Percentiles rank a stretch among this genome's conserved stretches.
phyloP scores from a whole-genome alignment of 768 basidiomycete species.

The Amanita molliuscula region DNA sequence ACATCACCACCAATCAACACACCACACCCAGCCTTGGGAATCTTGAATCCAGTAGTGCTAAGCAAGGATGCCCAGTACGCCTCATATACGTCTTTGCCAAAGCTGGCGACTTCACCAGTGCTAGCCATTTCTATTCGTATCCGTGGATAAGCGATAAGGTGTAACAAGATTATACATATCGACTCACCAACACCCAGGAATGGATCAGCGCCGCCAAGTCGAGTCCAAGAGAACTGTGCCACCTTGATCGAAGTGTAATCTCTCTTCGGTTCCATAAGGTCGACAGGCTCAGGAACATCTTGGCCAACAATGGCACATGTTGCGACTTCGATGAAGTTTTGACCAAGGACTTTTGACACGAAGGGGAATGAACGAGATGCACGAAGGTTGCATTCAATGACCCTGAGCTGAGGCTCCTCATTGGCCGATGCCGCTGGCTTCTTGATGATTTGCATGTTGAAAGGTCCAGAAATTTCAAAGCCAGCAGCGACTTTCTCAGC shows the following conservation, averaged over 20 bases:
- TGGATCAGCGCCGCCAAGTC: constrained; percentile 90
- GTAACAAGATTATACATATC: neutral
- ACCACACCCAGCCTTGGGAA: constrained; percentile 76
- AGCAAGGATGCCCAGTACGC: constrained; percentile 95
- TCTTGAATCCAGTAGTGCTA: constrained; percentile 92
- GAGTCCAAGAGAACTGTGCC: constrained; percentile 97
- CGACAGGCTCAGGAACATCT: constrained; percentile 83
- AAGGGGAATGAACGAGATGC: constrained; percentile 99
- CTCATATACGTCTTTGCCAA: constrained; percentile 88
- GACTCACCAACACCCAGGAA: constrained; percentile 87
- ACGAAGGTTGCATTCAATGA: constrained; percentile 97
- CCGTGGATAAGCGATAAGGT: neutral
- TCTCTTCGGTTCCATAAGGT: constrained; percentile 81
- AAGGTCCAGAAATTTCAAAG: constrained; percentile 95
- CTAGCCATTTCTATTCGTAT: constrained; percentile 80
- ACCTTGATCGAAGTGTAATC: constrained; percentile 97
- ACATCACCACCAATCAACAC: constrained; percentile 91
- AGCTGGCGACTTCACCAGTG: constrained; percentile 95
- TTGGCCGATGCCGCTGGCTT: constrained; percentile 41
- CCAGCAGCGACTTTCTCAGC: constrained; percentile 92
- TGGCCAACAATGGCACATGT: constrained; percentile 79
- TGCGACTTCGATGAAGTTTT: constrained; percentile 95
- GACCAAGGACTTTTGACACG: constrained; percentile 95
- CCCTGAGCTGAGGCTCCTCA: constrained; percentile 70
- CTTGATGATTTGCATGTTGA: constrained; percentile 99